Conservation (phyloP, 345 rosid species). For the Moricandia arvensis region DNA sequence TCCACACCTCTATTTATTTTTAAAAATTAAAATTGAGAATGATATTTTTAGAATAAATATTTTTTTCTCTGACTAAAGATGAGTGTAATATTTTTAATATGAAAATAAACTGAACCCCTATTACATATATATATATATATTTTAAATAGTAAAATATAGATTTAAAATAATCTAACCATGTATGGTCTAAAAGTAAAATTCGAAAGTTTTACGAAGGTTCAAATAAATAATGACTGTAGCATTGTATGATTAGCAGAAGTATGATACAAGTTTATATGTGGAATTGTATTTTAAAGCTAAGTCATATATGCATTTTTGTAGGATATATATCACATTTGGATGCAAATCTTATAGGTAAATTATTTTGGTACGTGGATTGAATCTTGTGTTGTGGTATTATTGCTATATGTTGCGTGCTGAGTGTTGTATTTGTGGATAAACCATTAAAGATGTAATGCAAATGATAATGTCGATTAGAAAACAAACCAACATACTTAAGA, state of each 20-base stretch:
- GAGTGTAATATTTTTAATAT: no score
- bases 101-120: no score
- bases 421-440: not conserved
- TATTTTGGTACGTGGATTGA: not conserved
- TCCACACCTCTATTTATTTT: no score
- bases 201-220: not conserved
- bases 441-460: not conserved
- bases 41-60: no score
- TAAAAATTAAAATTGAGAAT: no score
- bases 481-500: no score
- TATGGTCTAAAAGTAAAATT: not conserved
- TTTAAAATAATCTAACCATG: not conserved
- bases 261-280: not conserved
- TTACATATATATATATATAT: no score
- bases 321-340: not conserved
- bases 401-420: not conserved
- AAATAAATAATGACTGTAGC: conserved; percentile 9
- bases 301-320: not conserved
- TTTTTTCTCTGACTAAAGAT: no score
- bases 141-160: not conserved
- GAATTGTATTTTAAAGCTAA: not conserved
- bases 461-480: no score
- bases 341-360: not conserved
- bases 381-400: not conserved
- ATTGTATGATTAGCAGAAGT: conserved; percentile 25